Base-by-base conservation (phyloP, 192 early-diverging fungal genomes). In the Jimgerdemannia lactiflua region DNA sequence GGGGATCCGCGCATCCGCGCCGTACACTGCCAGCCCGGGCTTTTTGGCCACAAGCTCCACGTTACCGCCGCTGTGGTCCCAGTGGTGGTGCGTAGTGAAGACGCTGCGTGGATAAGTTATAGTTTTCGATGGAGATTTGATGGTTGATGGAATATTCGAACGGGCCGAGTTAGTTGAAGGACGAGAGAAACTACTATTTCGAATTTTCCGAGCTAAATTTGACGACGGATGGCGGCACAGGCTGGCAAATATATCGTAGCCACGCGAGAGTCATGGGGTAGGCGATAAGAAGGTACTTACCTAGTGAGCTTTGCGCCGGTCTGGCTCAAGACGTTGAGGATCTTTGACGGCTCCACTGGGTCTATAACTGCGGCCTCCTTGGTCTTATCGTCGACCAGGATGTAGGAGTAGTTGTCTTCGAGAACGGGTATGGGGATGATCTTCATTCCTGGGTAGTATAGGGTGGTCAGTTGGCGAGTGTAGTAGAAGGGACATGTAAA, bases 71-170 rank as follows among this genome's bases (percentile, higher is more conserved):
- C 94, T 79, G 76, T 99, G 97, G 81, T 99, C 97, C 77, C 79
- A 80, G 78, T 97, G 96, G 81, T 98, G 95, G 84, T 98, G 97
- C 19, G 95, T 96, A 41, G 89, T 90, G 70, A 94, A 87, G n/a
- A 93, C 81, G 29, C 85, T 75, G 29, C 41, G 71, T 4, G 29
- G 29, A 29, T 29, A 29, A 80, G 66, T 72, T 72, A 78, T 39
- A 69, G 63, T 67, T 79, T 29, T 0, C 74, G 72, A 3, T 75
- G 43, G 29, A 39, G 8, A n/a, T 39, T 77, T 4, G 29, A 29
- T 29, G 29, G 29, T 29, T 29, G 29, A 29, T 29, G 29, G 29
- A 29, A 29, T 29, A 29, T 29, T 29, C 29, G 29, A 29, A 29
- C 29, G 29, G 29, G 29, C 29, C 29, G 29, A 29, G 29, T 29